phyloP scores from a whole-genome alignment of 371 early-diverging fungal genomes.

The Mycotypha africana region DNA sequence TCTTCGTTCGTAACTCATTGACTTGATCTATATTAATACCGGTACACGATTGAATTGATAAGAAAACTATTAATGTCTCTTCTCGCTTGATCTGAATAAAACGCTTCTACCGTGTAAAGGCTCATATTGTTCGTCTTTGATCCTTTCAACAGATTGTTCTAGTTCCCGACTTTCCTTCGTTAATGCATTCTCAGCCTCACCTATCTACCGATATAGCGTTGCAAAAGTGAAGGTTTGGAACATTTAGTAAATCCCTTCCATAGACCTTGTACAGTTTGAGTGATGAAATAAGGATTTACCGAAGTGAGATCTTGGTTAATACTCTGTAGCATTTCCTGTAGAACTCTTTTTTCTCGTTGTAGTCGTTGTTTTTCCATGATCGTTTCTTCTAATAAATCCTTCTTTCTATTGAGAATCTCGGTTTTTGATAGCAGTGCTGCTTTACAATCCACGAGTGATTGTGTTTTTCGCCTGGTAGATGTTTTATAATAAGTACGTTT shows the following conservation, averaged over 20 bases:
- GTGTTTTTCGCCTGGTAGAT: slow-evolving; percentile 24
- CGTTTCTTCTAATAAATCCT: slow-evolving; percentile 30
- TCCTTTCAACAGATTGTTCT: slow-evolving; percentile 14
- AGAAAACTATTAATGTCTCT: too few species aligned
- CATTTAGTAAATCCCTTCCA: too few species aligned
- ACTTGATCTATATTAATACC: slow-evolving; percentile 27
- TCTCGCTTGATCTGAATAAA: too few species aligned
- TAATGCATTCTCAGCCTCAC: slow-evolving; percentile 25
- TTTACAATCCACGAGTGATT: slow-evolving; percentile 32
- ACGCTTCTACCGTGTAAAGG: slow-evolving; percentile 39
- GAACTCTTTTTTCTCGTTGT: slow-evolving; percentile 26
- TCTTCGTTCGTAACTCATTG: slow-evolving; percentile 25
- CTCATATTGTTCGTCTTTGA: slow-evolving; percentile 33
- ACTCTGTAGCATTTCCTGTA: slow-evolving; percentile 38
- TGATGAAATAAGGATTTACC: too few species aligned
- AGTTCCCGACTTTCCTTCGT: slow-evolving; percentile 33
- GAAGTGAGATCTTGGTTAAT: slow-evolving; percentile 39
- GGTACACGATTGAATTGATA: too few species aligned
- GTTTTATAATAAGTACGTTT: too few species aligned
- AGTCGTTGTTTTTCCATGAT: slow-evolving; percentile 31
- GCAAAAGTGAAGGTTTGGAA: background rate
- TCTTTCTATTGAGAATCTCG: slow-evolving; percentile 32
- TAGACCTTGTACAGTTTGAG: too few species aligned
- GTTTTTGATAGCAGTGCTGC: slow-evolving; percentile 26
- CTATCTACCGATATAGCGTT: slow-evolving; percentile 7